Evolutionary conservation across 306 rosid genomes (phyloP), one percentile per base, ranked within the genome.

Genomic region (Quercus cerris): DNA sequence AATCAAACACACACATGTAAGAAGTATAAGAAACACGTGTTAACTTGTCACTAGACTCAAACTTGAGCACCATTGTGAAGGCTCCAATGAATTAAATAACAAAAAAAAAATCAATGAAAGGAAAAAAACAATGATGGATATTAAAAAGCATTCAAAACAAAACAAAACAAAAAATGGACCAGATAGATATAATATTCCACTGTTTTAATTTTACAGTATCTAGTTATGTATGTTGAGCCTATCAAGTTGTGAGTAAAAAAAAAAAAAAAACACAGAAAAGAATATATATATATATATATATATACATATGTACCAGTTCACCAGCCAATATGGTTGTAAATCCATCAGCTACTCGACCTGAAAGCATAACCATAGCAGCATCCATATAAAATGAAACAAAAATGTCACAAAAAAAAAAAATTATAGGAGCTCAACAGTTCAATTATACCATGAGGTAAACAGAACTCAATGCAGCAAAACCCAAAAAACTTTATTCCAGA

Each of bases 361-460:
- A 31, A 31, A 77, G 97, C 98, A 94, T 90, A 77, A 94, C 99
- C 33, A 22, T 72, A 68, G 99, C 97, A 31, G 97, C 97, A 91
- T 88, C 62, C 91, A 97, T 94, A 74, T 69, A 27, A 66, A 79
- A 71, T 22, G 44, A 56, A 3, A 63, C 6, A 15, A 27, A 1
- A 20, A 57, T 12, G 31, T 27, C 15, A 18, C 46, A 27, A 6
- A 22, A 33, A 54, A 27, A 55, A 71, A 14, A 27, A 27, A 1
- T 6, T 68, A 38, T 56, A 75, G 64, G 84, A 74, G 73, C 19
- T 63, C 15, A 63, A 63, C 28, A 4, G 28, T 63, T 15, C 28
- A 28, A 14, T 31, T 31, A 14, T 63, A 25, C 35, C 69, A 62
- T 8, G 27, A 14, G 46, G 46, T 6, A 30, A 64, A 64, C 22